Base-by-base conservation (phyloP, 805 yeast genomes). In the Yarrowia phangngaensis region DNA sequence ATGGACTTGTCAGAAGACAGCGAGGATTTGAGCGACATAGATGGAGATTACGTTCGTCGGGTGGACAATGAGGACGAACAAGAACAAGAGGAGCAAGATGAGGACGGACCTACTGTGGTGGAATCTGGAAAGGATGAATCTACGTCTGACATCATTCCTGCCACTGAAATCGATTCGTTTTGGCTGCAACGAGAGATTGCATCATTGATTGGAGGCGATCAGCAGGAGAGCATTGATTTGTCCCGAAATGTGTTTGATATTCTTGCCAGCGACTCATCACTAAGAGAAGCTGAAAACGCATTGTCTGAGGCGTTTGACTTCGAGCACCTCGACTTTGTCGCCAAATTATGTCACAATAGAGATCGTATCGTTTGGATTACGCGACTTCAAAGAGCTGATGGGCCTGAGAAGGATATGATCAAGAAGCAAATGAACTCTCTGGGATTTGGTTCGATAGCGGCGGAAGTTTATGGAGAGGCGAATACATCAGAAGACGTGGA, bases 121-220 rank as follows among this genome's bases (percentile, higher is more conserved):
- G 27, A 15, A 15, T 27, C 34, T 15, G 15, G 35, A 20, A 23
- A 15, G 27, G 27, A n/a, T n/a, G n/a, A 29, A 28, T 20, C 48
- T 8, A 20, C n/a, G 6, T 26, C 45, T 4, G 45, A 38, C 24
- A 32, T 38, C 6, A 50, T 75, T 6, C 56, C 66, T 8, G 65
- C 75, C 3, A 57, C 63, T 5, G 68, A 69, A 3, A 67, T 78
- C 15, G 75, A 71, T 46, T 65, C 72, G 6, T 72, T 66, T 51
- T 84, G 79, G 74, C 63, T 84, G 2, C 76, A 76, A 43, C 68
- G 77, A 51, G 69, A 71, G 41, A 54, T 84, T 1, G 61, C 76
- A 0, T 46, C 63, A 2, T 56, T 58, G 4, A 59, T 61, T 36
- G 48, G 48, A 6, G 55, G 58, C 19, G 77, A 78, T 55, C 62